phyloP scores from a whole-genome alignment of 1,284 basidiomycete species.

The Entoloma clypeatum region DNA sequence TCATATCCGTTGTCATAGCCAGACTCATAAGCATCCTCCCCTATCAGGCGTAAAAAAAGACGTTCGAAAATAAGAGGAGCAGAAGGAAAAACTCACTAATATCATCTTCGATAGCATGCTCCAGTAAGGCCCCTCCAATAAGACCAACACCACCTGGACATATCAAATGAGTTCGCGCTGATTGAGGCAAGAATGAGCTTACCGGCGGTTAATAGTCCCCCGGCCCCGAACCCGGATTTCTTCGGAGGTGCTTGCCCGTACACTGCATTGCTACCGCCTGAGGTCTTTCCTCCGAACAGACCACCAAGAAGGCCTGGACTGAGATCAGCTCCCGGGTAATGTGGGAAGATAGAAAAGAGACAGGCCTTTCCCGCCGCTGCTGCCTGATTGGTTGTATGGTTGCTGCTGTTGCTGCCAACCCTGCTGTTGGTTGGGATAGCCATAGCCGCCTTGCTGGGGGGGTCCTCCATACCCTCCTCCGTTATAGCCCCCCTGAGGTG shows the following conservation, averaged over 20 bases:
- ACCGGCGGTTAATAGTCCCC: conserved; percentile 9
- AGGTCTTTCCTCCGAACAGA: conserved; percentile 25
- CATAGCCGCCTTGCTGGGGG: conserved; percentile 21
- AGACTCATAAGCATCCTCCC: conserved; percentile 1
- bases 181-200: too few relatives aligned
- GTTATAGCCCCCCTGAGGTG: too few relatives aligned
- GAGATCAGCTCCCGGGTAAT: conserved; percentile 1
- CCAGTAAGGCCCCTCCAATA: conserved; percentile 11
- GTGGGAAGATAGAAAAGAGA: conserved; percentile 10
- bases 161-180: too few relatives aligned
- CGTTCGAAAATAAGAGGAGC: background rate
- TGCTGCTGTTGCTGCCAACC: conserved; percentile 23
- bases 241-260: conserved; percentile 16
- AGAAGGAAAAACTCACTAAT: background rate
- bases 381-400: conserved; percentile 10
- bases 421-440: conserved; percentile 16
- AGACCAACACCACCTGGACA: conserved; percentile 17
- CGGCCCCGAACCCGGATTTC: conserved; percentile 10
- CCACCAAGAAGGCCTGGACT: conserved; percentile 16
- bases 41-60: background rate
- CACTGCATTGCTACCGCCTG: too few relatives aligned
- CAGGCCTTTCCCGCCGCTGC: conserved; percentile 7
- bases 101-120: conserved; percentile 7
- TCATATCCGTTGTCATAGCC: conserved; percentile 9
- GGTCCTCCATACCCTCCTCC: conserved; percentile 20